Conservation (phyloP, 306 rosid species). For the Fragaria vesca region DNA sequence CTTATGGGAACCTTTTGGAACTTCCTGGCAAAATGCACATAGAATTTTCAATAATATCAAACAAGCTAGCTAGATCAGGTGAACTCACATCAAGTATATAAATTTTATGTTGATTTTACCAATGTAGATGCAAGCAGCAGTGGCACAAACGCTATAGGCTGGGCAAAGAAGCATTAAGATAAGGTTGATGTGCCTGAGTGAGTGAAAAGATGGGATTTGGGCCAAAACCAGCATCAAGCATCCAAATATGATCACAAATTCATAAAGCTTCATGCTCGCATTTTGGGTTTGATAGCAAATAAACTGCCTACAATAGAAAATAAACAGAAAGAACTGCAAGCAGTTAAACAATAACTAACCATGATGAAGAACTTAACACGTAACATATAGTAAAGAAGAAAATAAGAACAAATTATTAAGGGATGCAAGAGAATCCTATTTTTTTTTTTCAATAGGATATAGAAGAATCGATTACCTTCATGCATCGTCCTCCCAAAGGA, state of each 20-base stretch:
- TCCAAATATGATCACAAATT: slow-evolving; percentile 65
- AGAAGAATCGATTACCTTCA: slow-evolving; percentile 46
- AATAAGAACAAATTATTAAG: not conserved
- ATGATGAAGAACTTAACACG: not conserved
- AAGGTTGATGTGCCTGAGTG: slow-evolving; percentile 70
- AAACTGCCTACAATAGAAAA: too few species aligned
- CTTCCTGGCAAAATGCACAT: slow-evolving; percentile 31
- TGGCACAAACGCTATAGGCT: slow-evolving; percentile 59
- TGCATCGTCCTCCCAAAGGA: slow-evolving; percentile 75
- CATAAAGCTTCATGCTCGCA: slow-evolving; percentile 60
- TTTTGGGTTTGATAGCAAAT: slow-evolving; percentile 22
- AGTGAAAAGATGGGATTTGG: slow-evolving; percentile 80
- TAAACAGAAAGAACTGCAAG: not conserved
- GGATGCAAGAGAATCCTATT: not conserved
- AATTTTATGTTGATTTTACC: slow-evolving; percentile 19
- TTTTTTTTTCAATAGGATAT: not conserved
- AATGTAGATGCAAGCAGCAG: slow-evolving; percentile 57
- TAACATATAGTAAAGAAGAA: not conserved
- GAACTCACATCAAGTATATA: not conserved
- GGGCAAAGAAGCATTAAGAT: slow-evolving; percentile 51
- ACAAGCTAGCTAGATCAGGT: not conserved
- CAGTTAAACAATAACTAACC: not conserved
- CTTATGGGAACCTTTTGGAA: slow-evolving; percentile 54
- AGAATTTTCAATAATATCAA: not conserved
- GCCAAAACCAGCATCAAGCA: slow-evolving; percentile 74